Percentiles rank a stretch among this genome's conserved stretches.
Conservation (phyloP, 2,329 filamentous ascomycete genomes). For the Aaosphaeria arxii region DNA sequence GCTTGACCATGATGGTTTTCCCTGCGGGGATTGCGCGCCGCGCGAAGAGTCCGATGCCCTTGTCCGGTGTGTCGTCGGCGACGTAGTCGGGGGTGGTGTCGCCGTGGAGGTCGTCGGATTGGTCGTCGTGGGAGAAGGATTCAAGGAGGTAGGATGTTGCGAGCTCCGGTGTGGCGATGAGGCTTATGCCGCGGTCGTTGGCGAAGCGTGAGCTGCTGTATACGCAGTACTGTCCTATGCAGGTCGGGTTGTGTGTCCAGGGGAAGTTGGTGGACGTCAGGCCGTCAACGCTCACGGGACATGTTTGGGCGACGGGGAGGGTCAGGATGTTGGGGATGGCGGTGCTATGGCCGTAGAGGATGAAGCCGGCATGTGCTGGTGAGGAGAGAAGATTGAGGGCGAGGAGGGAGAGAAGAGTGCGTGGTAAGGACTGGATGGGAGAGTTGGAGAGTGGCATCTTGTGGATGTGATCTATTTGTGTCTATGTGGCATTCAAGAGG, state of each 20-base stretch:
- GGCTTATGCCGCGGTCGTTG: slow-evolving; percentile 24
- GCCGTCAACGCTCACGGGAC: slow-evolving; percentile 21
- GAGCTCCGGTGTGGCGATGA: slow-evolving; percentile 25
- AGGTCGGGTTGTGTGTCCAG: slow-evolving; percentile 28
- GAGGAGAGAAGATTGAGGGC: no score
- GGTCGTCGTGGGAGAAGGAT: slow-evolving; percentile 11
- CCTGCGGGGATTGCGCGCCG: slow-evolving; percentile 18
- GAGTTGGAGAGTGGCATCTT: no score
- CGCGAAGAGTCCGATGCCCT: slow-evolving; percentile 25
- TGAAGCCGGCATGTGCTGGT: not conserved
- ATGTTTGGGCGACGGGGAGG: slow-evolving; percentile 2
- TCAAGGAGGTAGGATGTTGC: slow-evolving; percentile 17
- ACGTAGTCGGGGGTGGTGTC: slow-evolving; percentile 10
- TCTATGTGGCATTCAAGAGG: no score
- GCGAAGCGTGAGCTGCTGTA: slow-evolving; percentile 25
- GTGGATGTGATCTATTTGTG: no score
- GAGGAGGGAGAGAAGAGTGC: no score
- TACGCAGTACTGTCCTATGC: slow-evolving; percentile 16
- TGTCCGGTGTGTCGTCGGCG: slow-evolving; percentile 11
- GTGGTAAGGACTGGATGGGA: no score
- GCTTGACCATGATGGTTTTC: slow-evolving; percentile 19
- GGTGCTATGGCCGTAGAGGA: not conserved
- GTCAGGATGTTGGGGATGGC: not conserved
- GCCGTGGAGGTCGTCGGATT: slow-evolving; percentile 8
- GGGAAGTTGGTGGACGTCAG: slow-evolving; percentile 22